Evolutionary conservation across 371 early-diverging fungal species (phyloP), one percentile per base, ranked within the genome.

Genomic region (Mucor plumbeus): DNA sequence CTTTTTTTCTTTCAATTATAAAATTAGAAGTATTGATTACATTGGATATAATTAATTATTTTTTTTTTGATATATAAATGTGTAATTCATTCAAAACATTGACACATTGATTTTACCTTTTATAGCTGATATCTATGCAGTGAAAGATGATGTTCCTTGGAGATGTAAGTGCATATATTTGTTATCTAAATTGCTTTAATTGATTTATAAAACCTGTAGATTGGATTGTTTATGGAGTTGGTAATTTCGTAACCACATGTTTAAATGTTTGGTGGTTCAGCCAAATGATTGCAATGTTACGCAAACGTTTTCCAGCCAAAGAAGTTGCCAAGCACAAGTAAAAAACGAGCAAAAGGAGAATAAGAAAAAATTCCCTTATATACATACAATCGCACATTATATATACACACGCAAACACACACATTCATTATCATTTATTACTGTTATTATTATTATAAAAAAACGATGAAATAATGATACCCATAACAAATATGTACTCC

Each of bases 221-320:
- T 63, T 76, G 61, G 63, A 63, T 81, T 13, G 72, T 92, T 31
- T 92, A 91, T 72, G 82, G 85, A 4, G 68, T 68, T 7, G 88
- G 88, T 55, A 93, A 92, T 69, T 65, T 90, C 3, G 78, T 85
- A 0, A 81, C 94, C 17, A 61, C 88, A 67, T 72, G 75, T 14
- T 85, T 95, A 26, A 94, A 95, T 75, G 47, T 92, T 36, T 91
- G 83, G 73, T 95, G 95, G 94, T 94, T 93, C 75, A 73, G 74
- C 35, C 84, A 88, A 70, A 95, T 95, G 92, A 77, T 93, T 59
- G 60, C 63, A 7, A 79, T 79, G 77, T 69, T 84, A 35, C 75
- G 72, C n/a, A 78, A 80, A 63, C 68, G 84, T 38, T 84, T 84
- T 44, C 69, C 80, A 26, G 17, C 41, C 36, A 68, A 68, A 26